Base-by-base conservation (phyloP, 139 green algal genomes). In the Trebouxia sp. region DNA sequence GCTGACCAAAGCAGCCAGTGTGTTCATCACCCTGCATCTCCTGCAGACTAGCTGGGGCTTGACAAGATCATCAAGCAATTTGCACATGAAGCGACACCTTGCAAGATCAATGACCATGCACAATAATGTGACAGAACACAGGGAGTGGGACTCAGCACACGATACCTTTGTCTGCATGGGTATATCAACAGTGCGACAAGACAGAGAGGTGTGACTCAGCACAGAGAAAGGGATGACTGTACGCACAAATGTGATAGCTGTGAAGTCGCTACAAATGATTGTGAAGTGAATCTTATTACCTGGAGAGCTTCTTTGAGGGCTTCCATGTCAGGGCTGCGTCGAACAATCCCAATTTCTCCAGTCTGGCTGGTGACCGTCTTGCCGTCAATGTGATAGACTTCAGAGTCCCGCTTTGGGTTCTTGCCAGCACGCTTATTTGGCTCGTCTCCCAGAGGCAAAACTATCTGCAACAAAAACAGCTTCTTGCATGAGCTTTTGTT, bases 281-380 rank as follows among this genome's bases (percentile, higher is more conserved):
- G 56, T n/a, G n/a, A n/a, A n/a, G n/a, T n/a, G 17, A n/a, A 14
- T 17, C 15, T 58, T 14, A 58, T 58, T n/a, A 83, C 85, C 87
- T 94, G 70, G 30, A 79, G 72, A 41, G 30, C 72, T 15, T 45
- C 10, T 35, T 85, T 48, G 28, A 98, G 78, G 0, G 69, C 50
- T 0, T 82, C 76, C 58, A 94, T 39, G 81, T 98, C 88, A 2
- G 93, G 88, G 6, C 77, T 30, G 38, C 66, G 75, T 5, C 91
- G 84, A 28, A 98, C 84, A 26, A 83, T 85, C 65, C 98, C 87
- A 37, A 75, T 75, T 87, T 98, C 95, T 0, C 94, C 94, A 10
- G 94, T 98, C 20, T 91, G 66, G 0, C 85, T 86, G 10, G 70
- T 76, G 12, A 85, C 85, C 24, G 85, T 41, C 6, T 17, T 45